Conservation (phyloP, 441 rosid species). For the Pelargonium fulgidum region DNA sequence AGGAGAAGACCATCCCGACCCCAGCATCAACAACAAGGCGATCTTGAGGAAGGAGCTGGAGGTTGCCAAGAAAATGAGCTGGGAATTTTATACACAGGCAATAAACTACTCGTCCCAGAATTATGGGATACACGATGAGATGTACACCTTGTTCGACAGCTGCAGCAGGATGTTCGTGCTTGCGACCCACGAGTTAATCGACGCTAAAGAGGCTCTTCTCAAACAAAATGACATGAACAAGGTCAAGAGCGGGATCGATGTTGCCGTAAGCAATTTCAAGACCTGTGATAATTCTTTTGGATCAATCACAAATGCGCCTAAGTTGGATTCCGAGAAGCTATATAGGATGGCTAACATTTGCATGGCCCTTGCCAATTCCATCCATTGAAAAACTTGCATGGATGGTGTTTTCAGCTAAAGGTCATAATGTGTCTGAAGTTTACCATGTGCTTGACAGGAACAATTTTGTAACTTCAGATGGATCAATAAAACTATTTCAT, state of each 20-base stretch:
- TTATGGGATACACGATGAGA: not conserved
- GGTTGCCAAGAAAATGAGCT: constrained; percentile 1
- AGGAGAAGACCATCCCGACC: not conserved
- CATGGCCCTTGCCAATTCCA: not conserved
- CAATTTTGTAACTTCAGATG: too few relatives aligned
- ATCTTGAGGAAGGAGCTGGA: not conserved
- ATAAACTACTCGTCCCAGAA: not conserved
- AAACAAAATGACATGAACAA: not conserved
- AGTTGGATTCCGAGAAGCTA: not conserved
- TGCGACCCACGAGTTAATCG: not conserved
- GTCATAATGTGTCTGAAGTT: too few relatives aligned
- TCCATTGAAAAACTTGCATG: not conserved
- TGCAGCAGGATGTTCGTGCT: not conserved
- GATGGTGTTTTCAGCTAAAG: too few relatives aligned
- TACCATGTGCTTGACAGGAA: too few relatives aligned
- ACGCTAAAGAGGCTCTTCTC: not conserved
- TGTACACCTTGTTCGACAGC: not conserved
- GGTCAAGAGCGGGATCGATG: not conserved
- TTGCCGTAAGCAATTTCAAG: not conserved
- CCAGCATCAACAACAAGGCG: constrained; percentile 1
- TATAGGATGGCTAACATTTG: not conserved
- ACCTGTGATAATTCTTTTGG: not conserved
- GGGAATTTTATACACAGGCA: not conserved
- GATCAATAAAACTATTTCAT: too few relatives aligned
- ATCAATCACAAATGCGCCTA: not conserved